A percentile compares a stretch with the other conserved stretches of the same genome.
These are phyloP conservation scores for Spathaspora hagerdaliae DNA, from an alignment of 805 yeast species.

Conservation along the genomic window DNA sequence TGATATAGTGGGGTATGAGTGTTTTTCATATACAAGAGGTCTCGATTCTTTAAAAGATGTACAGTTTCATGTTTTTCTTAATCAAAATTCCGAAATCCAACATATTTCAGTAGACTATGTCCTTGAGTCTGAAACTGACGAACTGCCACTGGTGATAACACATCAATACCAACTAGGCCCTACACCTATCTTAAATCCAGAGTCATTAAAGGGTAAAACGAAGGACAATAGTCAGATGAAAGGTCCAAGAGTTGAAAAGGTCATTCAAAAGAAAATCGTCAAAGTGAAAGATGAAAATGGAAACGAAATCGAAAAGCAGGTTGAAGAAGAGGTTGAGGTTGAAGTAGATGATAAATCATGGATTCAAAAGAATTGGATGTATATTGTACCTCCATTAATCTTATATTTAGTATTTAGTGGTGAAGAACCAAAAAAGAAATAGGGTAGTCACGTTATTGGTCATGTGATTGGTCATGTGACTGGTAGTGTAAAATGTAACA, in stretches of 20 bases:
- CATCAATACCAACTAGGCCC: conserved; percentile 13
- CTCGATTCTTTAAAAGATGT: neutral
- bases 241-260: conserved; percentile 6
- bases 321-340: conserved; percentile 18
- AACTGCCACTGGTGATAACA: conserved; percentile 5
- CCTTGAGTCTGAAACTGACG: neutral
- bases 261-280: conserved; percentile 13
- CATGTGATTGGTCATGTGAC: neutral
- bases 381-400: conserved; percentile 48
- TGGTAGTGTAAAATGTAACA: too few relatives aligned
- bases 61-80: conserved; percentile 6
- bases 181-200: conserved; percentile 27
- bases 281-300: conserved; percentile 21
- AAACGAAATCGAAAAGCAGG: conserved; percentile 17
- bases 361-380: conserved; percentile 62
- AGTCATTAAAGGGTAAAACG: conserved; percentile 9
- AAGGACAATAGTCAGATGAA: conserved; percentile 6
- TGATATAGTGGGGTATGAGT: conserved; percentile 24
- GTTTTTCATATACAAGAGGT: conserved; percentile 19
- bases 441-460: neutral
- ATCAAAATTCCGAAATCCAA: conserved; percentile 4
- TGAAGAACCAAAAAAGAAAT: conserved; percentile 1
- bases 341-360: conserved; percentile 38
- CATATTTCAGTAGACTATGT: conserved; percentile 2
- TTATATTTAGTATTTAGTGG: conserved; percentile 17